These are phyloP conservation scores for Penstemon eatonii DNA, from an alignment of 257 asterid species.

Conservation along the genomic window DNA sequence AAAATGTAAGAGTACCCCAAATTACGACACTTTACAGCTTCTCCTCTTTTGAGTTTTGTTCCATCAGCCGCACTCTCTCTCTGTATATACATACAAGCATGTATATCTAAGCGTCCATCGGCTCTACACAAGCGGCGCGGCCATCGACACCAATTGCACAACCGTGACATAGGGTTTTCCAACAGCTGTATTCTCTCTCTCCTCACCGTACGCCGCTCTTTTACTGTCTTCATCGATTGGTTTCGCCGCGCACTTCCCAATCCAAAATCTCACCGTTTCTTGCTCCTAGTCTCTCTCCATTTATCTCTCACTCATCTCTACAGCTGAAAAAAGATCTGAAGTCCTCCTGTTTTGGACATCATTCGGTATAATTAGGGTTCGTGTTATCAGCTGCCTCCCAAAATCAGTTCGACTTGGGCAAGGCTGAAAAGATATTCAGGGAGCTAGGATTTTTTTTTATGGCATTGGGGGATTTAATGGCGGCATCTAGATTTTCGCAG, in stretches of 20 bases:
- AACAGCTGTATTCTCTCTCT: constrained; percentile 66
- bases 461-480: constrained; percentile 99
- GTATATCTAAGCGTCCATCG: constrained; percentile 53
- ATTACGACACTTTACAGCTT: constrained; percentile 20
- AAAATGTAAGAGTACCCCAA: constrained; percentile 21
- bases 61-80: constrained; percentile 44
- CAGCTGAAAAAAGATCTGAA: constrained; percentile 25
- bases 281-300: constrained; percentile 23
- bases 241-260: constrained; percentile 26
- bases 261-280: constrained; percentile 24
- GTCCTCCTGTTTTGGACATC: constrained; percentile 4
- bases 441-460: constrained; percentile 37
- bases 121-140: constrained; percentile 28
- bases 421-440: constrained; percentile 43
- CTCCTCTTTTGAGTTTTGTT: constrained; percentile 17
- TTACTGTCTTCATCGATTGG: constrained; percentile 50
- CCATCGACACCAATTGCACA: constrained; percentile 40
- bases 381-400: constrained; percentile 61
- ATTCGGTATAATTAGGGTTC: constrained; percentile 53
- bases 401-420: constrained; percentile 85
- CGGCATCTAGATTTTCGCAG: constrained; percentile 84
- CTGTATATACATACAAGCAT: constrained; percentile 18
- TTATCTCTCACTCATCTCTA: constrained; percentile 14
- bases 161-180: constrained; percentile 31
- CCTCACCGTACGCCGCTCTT: constrained; percentile 47